Percentiles rank a stretch among this genome's conserved stretches.
Evolutionary conservation across 805 yeast species (phyloP).

Genomic region (Candida ponderosae): DNA sequence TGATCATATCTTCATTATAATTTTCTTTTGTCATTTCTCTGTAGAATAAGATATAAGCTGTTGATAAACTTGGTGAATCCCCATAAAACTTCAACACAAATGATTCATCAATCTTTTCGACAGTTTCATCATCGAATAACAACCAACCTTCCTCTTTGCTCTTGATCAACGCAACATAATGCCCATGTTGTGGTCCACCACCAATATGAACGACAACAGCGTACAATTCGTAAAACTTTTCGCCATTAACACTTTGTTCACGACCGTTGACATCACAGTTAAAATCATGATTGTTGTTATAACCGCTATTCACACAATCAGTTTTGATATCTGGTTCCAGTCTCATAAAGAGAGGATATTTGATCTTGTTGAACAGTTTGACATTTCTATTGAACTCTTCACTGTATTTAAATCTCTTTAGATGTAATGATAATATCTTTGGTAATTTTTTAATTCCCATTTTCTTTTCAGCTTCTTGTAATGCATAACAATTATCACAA

Average conservation of each 20-base stretch:
- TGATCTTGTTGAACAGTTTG: slow-evolving; percentile 78
- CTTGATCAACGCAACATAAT: slow-evolving; percentile 82
- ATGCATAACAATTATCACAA: slow-evolving; percentile 82
- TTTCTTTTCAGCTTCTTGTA: slow-evolving; percentile 90
- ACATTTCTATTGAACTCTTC: slow-evolving; percentile 76
- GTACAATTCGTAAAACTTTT: slow-evolving; percentile 68
- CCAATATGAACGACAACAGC: slow-evolving; percentile 93
- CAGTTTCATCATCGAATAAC: slow-evolving; percentile 91
- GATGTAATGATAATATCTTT: slow-evolving; percentile 68
- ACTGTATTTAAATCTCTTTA: slow-evolving; percentile 87
- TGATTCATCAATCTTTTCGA: slow-evolving; percentile 76
- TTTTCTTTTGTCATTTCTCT: slow-evolving; percentile 42
- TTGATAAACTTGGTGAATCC: slow-evolving; percentile 77
- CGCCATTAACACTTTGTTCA: slow-evolving; percentile 28
- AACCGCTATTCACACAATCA: too few relatives aligned
- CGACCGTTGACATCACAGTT: too few relatives aligned
- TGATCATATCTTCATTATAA: slow-evolving; percentile 13
- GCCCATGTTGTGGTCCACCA: slow-evolving; percentile 97
- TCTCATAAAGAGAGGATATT: slow-evolving; percentile 67
- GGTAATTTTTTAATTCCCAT: slow-evolving; percentile 78
- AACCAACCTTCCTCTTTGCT: slow-evolving; percentile 80
- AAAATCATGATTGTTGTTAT: too few relatives aligned
- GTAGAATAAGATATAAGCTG: slow-evolving; percentile 87
- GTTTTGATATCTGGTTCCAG: slow-evolving; percentile 46
- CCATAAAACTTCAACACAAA: slow-evolving; percentile 86